phyloP scores from a whole-genome alignment of 176 grass and related monocot species.

The Alopecurus myosuroides region DNA sequence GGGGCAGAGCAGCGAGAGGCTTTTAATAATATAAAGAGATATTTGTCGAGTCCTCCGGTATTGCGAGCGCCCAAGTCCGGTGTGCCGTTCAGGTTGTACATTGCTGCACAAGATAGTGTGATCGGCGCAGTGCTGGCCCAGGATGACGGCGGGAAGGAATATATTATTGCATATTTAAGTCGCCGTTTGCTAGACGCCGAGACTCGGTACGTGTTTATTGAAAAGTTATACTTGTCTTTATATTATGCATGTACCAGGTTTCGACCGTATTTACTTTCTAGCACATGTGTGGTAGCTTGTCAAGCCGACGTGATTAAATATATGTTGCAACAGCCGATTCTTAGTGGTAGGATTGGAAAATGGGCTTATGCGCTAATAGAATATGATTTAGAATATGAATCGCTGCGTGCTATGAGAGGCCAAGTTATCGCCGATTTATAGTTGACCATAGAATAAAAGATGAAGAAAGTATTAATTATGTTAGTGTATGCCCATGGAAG shows the following conservation, averaged over 20 bases:
- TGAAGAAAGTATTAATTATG: background rate
- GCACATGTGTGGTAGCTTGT: background rate
- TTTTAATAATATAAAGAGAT: too few species aligned
- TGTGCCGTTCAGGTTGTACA: too few species aligned
- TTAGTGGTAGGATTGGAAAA: background rate
- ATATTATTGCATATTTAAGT: too few species aligned
- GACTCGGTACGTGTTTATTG: background rate
- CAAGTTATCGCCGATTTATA: background rate
- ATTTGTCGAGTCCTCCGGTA: too few species aligned
- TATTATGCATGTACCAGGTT: constrained; percentile 6
- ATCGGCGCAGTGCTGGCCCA: too few species aligned
- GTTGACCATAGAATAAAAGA: background rate
- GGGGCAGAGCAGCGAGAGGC: too few species aligned
- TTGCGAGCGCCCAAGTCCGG: too few species aligned
- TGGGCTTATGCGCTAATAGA: background rate
- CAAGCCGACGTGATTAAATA: background rate
- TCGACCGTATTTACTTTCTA: background rate
- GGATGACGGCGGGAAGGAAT: too few species aligned
- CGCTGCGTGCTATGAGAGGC: background rate
- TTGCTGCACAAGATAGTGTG: too few species aligned
- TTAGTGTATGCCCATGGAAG: background rate
- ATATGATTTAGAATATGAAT: background rate
- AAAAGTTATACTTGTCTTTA: background rate
- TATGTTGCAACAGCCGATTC: background rate
- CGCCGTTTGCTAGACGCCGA: background rate